Evolutionary conservation across 768 basidiomycete species (phyloP).

Genomic region (Boletus subparvulus): DNA sequence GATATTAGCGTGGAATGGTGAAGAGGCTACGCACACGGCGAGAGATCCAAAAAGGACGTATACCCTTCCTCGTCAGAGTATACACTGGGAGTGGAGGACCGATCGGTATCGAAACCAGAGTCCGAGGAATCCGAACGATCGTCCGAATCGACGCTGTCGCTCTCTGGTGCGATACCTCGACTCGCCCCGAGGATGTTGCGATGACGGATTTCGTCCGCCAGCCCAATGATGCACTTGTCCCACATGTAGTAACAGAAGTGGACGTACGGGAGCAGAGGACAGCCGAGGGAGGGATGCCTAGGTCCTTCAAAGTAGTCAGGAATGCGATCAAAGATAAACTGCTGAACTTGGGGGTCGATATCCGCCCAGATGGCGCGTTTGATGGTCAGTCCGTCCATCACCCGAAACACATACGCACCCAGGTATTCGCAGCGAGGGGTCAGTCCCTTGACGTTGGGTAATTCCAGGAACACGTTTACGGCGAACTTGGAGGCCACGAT

Average conservation of each 20-base stretch:
- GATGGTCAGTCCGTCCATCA: neutral
- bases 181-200: neutral
- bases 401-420: conserved; percentile 25
- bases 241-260: conserved; percentile 19
- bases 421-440: conserved; percentile 18
- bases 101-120: neutral
- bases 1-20: neutral
- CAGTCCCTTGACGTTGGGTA: neutral
- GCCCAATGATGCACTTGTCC: conserved; percentile 17
- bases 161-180: neutral
- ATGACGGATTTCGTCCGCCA: conserved; percentile 3
- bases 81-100: neutral
- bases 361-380: neutral
- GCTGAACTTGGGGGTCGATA: conserved; percentile 6
- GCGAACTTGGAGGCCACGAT: conserved; percentile 20
- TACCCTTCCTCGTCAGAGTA: neutral
- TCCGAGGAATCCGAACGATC: neutral
- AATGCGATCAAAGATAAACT: neutral
- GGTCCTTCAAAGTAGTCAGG: neutral
- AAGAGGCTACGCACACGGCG: conserved; percentile 4
- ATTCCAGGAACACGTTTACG: conserved; percentile 27
- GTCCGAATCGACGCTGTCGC: neutral
- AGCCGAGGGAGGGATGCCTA: neutral
- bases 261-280: conserved; percentile 11
- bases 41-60: neutral